phyloP scores from a whole-genome alignment of 805 yeast species.

The Candida awuae region DNA sequence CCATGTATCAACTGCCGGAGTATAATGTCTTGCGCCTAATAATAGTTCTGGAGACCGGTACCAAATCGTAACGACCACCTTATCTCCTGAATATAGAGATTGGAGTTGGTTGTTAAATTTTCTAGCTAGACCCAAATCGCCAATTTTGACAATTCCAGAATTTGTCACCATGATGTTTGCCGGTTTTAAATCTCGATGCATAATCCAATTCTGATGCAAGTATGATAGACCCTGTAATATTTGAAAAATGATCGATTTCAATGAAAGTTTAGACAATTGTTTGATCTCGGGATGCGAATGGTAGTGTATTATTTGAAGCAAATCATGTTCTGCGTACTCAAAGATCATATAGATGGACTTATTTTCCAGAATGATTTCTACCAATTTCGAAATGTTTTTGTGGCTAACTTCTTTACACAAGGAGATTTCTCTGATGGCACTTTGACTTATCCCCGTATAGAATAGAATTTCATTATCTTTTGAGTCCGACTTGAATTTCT shows the following conservation, averaged over 20 bases:
- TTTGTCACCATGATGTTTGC: conserved; percentile 95
- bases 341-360: conserved; percentile 91
- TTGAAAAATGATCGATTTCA: conserved; percentile 88
- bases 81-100: conserved; percentile 82
- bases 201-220: conserved; percentile 91
- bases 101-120: conserved; percentile 82
- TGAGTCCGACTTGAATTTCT: conserved; percentile 90
- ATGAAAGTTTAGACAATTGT: conserved; percentile 67
- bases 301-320: conserved; percentile 86
- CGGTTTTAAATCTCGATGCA: conserved; percentile 94
- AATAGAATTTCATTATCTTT: conserved; percentile 77
- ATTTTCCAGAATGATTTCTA: conserved; percentile 78
- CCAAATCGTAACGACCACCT: conserved; percentile 96
- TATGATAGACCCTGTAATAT: conserved; percentile 85
- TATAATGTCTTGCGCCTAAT: conserved; percentile 86
- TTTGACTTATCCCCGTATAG: conserved; percentile 92
- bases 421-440: conserved; percentile 95
- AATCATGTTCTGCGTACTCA: conserved; percentile 94
- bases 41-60: conserved; percentile 88
- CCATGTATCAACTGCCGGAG: conserved; percentile 92
- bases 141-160: conserved; percentile 87
- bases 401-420: conserved; percentile 81
- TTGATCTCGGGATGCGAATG: conserved; percentile 85
- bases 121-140: conserved; percentile 89
- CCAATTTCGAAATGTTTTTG: conserved; percentile 68